A percentile compares a stretch with the other conserved stretches of the same genome.
Conservation (phyloP, 2,329 filamentous ascomycete genomes). For the Aspergillus vadensis region DNA sequence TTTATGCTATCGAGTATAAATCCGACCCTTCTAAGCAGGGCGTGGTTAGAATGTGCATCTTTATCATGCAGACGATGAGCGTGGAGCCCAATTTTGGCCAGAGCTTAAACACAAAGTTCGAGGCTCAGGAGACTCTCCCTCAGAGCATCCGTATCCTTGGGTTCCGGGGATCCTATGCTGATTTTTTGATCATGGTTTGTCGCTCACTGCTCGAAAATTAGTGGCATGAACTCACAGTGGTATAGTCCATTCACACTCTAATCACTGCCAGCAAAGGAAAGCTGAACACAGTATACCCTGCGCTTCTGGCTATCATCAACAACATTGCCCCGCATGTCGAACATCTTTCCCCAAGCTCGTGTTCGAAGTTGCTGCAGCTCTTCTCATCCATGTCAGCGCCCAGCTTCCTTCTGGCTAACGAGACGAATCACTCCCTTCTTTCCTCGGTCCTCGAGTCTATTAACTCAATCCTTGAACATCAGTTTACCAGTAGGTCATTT, state of each 20-base stretch:
- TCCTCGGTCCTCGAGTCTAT: conserved; percentile 83
- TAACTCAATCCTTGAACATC: conserved; percentile 86
- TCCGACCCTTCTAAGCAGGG: conserved; percentile 85
- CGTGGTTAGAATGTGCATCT: conserved; percentile 95
- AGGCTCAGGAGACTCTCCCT: conserved; percentile 85
- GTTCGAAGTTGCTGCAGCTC: conserved; percentile 81
- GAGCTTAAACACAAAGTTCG: conserved; percentile 85
- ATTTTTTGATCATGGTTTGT: conserved; percentile 81
- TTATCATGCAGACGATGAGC: conserved; percentile 90
- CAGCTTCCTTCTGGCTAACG: conserved; percentile 87
- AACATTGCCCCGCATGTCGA: conserved; percentile 87
- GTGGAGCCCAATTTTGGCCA: conserved; percentile 88
- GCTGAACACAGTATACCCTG: conserved; percentile 87
- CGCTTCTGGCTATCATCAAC: conserved; percentile 86
- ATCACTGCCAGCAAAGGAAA: conserved; percentile 91
- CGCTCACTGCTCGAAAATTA: neutral
- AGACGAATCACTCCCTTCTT: conserved; percentile 81
- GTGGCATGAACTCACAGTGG: conserved; percentile 8
- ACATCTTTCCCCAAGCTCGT: conserved; percentile 71
- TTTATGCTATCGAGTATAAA: conserved; percentile 89
- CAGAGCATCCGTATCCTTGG: conserved; percentile 75
- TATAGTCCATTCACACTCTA: conserved; percentile 81
- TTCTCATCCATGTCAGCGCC: conserved; percentile 92
- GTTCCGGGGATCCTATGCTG: conserved; percentile 87
- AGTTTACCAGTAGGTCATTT: conserved; percentile 68